Conservation (phyloP, 1,139 yeast genomes). For the Magnusiomyces suaveolens region DNA sequence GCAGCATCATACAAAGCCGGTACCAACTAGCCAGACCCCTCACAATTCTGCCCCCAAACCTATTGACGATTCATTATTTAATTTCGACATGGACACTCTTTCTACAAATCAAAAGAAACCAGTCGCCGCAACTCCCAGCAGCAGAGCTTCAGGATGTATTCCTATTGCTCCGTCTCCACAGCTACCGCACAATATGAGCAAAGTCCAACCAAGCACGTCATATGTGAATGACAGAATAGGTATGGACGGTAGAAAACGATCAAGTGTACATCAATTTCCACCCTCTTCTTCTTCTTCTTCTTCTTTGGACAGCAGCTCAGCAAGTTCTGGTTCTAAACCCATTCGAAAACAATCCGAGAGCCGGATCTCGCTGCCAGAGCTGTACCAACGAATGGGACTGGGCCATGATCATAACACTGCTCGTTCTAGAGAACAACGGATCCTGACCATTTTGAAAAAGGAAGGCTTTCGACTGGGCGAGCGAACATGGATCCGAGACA, state of each 20-base stretch:
- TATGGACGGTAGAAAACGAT: not conserved
- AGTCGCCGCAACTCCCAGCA: not conserved
- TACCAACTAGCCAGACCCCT: too few species aligned
- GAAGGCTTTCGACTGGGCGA: constrained; percentile 63
- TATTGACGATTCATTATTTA: not conserved
- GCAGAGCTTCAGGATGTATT: not conserved
- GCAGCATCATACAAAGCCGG: constrained; percentile 1
- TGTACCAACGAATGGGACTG: constrained; percentile 47
- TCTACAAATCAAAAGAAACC: not conserved
- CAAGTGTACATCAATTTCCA: not conserved
- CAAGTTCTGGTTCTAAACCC: not conserved
- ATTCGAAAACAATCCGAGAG: constrained; percentile 38
- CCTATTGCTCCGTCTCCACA: not conserved
- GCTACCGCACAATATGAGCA: not conserved
- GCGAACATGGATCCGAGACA: constrained; percentile 75
- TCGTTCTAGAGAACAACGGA: constrained; percentile 47
- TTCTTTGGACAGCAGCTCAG: too few species aligned
- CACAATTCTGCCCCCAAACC: too few species aligned
- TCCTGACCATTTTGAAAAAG: constrained; percentile 49
- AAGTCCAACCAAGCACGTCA: not conserved
- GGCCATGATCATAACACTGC: constrained; percentile 47
- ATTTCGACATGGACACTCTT: not conserved
- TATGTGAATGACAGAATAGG: not conserved
- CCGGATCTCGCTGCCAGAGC: constrained; percentile 47
- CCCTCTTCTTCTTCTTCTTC: too few species aligned